Evolutionary conservation across 306 rosid species (phyloP), one percentile per base, ranked within the genome.

Genomic region (Malus fusca): DNA sequence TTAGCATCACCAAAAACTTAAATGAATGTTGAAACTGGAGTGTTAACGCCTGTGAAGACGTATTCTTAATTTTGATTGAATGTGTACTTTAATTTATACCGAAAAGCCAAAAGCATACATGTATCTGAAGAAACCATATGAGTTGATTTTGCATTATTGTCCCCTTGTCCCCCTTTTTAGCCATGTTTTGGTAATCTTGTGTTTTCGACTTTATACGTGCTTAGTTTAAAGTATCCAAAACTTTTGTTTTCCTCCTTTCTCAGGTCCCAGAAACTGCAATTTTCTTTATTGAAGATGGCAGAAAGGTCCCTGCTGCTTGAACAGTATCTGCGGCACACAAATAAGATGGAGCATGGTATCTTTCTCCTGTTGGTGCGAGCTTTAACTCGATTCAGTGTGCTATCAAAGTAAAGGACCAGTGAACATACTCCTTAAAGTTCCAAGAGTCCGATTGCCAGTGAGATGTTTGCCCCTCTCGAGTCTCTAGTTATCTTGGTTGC

Each of bases 281-380:
- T 85, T 96, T 85, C 97, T 96, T 96, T 80, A 90, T 96, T 66
- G 99, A 96, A 82, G 99, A 96, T 78, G 99, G 99, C 80, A 90
- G 86, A 74, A 96, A 96, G 85, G 99, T 96, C 72, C 97, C 99
- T 35, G 99, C 97, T 80, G 98, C 96, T 79, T 96, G 88, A 92
- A 75, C 79, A 77, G 78, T 60, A 73, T 79, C 72, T 31, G 37
- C 11, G 85, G 80, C 76, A 69, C 28, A 44, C 69, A 72, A 72
- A 76, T 63, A 71, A 74, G 43, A 18, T 18, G 26, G 65, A 71
- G 56, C 65, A 55, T 75, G 68, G 61, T 56, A 46, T 19, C 66
- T 25, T 71, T 59, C 11, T 78, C 70, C 68, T 61, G 64, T 46
- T 40, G 43, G 42, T 42, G 64, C 14, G 59, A 69, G 55, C 79